These are phyloP conservation scores for Colletotrichum musicola DNA, from an alignment of 2,329 filamentous ascomycete genomes.

Conservation along the genomic window DNA sequence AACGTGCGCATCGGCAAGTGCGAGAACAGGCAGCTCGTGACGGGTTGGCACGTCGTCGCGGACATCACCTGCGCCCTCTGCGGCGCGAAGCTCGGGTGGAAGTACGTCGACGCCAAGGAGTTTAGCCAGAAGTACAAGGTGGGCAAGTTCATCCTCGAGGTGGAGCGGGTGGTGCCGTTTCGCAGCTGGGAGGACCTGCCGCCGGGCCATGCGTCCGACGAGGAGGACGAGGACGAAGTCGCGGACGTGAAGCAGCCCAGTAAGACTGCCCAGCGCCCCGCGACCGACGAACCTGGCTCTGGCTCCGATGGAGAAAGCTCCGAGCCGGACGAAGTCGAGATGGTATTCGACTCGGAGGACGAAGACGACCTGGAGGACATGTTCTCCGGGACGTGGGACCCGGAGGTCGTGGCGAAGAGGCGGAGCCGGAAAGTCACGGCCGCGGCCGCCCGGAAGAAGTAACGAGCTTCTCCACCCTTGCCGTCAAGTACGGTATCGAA, in stretches of 20 bases:
- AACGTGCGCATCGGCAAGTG: slow-evolving; percentile 68
- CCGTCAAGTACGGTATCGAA: too few species aligned
- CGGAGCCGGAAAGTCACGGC: slow-evolving; percentile 52
- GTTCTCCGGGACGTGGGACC: slow-evolving; percentile 73
- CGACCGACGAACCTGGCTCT: slow-evolving; percentile 39
- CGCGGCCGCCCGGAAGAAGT: slow-evolving; percentile 39
- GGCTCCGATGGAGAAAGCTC: slow-evolving; percentile 1
- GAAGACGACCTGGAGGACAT: slow-evolving; percentile 77
- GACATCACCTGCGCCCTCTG: slow-evolving; percentile 72
- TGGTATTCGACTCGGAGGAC: slow-evolving; percentile 73
- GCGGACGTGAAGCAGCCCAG: background rate
- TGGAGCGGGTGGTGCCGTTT: slow-evolving; percentile 65
- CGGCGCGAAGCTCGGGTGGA: slow-evolving; percentile 72
- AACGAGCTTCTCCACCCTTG: slow-evolving; percentile 7
- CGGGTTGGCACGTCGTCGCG: slow-evolving; percentile 73
- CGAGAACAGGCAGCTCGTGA: slow-evolving; percentile 70
- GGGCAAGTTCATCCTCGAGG: slow-evolving; percentile 77
- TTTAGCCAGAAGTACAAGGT: slow-evolving; percentile 74
- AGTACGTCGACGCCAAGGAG: slow-evolving; percentile 74
- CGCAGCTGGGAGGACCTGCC: slow-evolving; percentile 66
- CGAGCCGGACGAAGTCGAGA: slow-evolving; percentile 52
- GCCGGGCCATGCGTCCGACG: background rate
- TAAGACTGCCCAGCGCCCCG: slow-evolving; percentile 16
- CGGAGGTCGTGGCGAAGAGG: slow-evolving; percentile 62
- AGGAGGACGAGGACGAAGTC: slow-evolving; percentile 13